Conservation (phyloP, 768 basidiomycete genomes). For the Ramaria rubella region DNA sequence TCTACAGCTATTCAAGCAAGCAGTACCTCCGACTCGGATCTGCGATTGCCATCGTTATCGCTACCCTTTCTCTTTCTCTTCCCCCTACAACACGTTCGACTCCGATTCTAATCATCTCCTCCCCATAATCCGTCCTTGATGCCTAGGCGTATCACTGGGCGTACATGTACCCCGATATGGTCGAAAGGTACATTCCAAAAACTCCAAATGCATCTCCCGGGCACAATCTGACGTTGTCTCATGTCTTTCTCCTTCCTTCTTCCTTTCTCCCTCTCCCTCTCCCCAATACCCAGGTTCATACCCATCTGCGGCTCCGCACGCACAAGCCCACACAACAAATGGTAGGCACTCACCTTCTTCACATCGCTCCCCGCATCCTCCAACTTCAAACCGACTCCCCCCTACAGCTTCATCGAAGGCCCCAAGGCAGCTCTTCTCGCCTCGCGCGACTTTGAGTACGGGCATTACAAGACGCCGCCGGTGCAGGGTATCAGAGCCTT, state of each 20-base stretch:
- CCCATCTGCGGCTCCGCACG: conserved; percentile 48
- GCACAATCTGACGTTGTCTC: background rate
- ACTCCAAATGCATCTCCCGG: no score
- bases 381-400: background rate
- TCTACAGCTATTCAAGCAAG: background rate
- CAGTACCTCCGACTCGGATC: no score
- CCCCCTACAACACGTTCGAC: no score
- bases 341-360: conserved; percentile 26
- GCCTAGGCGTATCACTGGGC: conserved; percentile 56
- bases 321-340: conserved; percentile 50
- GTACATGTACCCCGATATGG: conserved; percentile 47
- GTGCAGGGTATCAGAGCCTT: conserved; percentile 49
- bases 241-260: no score
- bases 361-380: background rate
- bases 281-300: conserved; percentile 36
- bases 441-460: conserved; percentile 49
- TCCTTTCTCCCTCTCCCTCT: no score
- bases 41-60: no score
- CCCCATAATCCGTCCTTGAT: no score
- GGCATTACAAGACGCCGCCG: conserved; percentile 43
- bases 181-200: conserved; percentile 36
- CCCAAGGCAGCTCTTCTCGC: conserved; percentile 47
- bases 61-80: no score
- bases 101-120: no score
- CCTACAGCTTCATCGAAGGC: conserved; percentile 49